Conservation (phyloP, 2,329 filamentous ascomycete species). For the Neurospora sp. region DNA sequence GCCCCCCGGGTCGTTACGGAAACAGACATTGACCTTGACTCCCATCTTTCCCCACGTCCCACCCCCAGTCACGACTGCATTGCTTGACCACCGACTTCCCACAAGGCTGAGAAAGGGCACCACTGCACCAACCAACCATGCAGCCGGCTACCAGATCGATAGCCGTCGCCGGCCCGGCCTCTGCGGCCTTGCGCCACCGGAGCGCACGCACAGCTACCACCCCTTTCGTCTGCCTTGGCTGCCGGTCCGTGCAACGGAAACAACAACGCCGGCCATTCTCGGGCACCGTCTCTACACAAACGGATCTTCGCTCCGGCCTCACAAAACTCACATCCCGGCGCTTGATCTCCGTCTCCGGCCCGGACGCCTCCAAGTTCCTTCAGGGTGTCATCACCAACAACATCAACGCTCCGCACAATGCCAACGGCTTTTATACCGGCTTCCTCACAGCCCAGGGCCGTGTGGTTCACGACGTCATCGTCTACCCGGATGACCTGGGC, state of each 20-base stretch:
- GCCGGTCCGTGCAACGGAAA: neutral
- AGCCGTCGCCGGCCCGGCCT: neutral
- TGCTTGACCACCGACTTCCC: neutral
- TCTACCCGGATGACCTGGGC: slow-evolving; percentile 52
- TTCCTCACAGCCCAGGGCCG: slow-evolving; percentile 82
- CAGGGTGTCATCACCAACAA: slow-evolving; percentile 79
- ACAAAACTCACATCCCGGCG: slow-evolving; percentile 60
- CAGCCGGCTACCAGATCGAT: neutral
- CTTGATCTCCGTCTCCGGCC: slow-evolving; percentile 69
- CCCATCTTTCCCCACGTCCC: neutral
- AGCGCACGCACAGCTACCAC: neutral
- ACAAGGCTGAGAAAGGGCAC: neutral
- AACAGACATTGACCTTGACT: neutral
- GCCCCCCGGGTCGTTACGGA: neutral
- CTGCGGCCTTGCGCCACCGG: neutral
- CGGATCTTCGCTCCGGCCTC: slow-evolving; percentile 28
- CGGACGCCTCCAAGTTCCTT: slow-evolving; percentile 72
- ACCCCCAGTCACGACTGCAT: neutral
- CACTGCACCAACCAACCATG: neutral
- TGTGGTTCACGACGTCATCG: slow-evolving; percentile 79
- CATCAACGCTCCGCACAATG: slow-evolving; percentile 28
- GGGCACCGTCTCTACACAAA: slow-evolving; percentile 9
- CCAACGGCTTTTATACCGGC: slow-evolving; percentile 61
- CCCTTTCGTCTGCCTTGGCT: neutral
- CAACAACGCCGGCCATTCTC: slow-evolving; percentile 11